Evolutionary conservation across 345 rosid genomes (phyloP), one percentile per base, ranked within the genome.

Genomic region (Euphorbia peplus): DNA sequence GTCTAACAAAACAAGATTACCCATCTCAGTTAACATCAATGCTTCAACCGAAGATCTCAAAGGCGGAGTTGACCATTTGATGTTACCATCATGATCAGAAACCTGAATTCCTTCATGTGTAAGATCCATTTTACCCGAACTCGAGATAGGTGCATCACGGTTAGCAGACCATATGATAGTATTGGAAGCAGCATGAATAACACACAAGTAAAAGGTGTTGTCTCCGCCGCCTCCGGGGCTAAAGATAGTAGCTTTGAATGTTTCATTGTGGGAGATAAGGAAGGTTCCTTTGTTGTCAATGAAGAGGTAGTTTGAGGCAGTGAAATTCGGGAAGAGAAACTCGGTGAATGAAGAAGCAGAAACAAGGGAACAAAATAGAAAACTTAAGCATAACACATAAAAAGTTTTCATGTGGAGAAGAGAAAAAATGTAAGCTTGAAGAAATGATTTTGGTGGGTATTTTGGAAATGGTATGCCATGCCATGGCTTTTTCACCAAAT

Each of bases 151-250:
- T 12, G 59, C 67, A 68, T 85, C 83, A n/a, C 86, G 87, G 76
- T 87, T 89, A 24, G 97, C 93, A 12, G 98, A 82, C 98, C 98
- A 93, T 74, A 90, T 82, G 66, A 88, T 80, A 46, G 72, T 57
- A 70, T 68, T 78, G 73, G 97, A 88, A 1, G 55, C 80, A 14
- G 74, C 87, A 16, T 90, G 97, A 72, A 87, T 61, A 69, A 92
- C 77, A 55, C 89, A 88, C 48, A 92, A 80, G 86, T 88, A 92
- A 73, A 81, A 92, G 69, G 57, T 68, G 58, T 76, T 39, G 42
- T 71, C 80, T 47, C 66, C 69, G 60, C 46, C 75, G 6, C 66
- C 69, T 63, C 46, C 75, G 6, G 89, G 89, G 66, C 80, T 86
- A 77, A 83, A 80, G 54, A 92, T 77, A 62, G 88, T 79, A 70